Evolutionary conservation across 1,284 basidiomycete genomes (phyloP), one percentile per base, ranked within the genome.

Genomic region (Trametes hirsuta): DNA sequence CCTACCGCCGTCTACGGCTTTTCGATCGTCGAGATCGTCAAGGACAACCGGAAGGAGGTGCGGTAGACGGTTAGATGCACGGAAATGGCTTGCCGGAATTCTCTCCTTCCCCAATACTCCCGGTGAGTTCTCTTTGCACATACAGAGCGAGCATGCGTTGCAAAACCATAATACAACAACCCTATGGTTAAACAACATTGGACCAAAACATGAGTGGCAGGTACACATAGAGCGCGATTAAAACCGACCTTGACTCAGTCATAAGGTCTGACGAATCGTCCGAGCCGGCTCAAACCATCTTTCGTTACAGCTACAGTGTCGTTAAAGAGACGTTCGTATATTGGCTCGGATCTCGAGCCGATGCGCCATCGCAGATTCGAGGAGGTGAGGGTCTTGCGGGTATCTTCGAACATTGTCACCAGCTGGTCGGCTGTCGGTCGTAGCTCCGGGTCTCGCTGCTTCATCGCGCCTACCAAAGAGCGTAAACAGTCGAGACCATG

Each of bases 1-100:
- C 30, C 0, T 8, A 8, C 5, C 30, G 30, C 30, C 30, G 30
- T 30, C 30, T 1, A 30, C 30, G 8, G 4, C 30, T 30, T 99
- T 82, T 97, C 95, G 1, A 98, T 99, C 75, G 83, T 98, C 72
- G 95, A 99, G 73, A 98, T 99, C 70, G 95, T 98, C 76, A 96
- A 96, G 79, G 92, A 95, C 75, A 97, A 97, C 75, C 95, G 95
- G 41, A 97, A 30, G 30, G 5, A 5, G 30, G 30, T 30, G 30
- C 30, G 30, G 30, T 30, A 5, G 30, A 30, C 30, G 30, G 30
- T 30, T 30, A 30, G 30, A 30, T 30, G 30, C 5, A 30, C 8
- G 30, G 30, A 30, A 30, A 30, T 8, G 4, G 30, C 30, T 30
- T 30, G 30, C 30, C 30, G 5, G 8, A 30, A 30, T 30, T 30